phyloP scores from a whole-genome alignment of 495 filamentous ascomycete species.

The Hypoxylon subgilvum region DNA sequence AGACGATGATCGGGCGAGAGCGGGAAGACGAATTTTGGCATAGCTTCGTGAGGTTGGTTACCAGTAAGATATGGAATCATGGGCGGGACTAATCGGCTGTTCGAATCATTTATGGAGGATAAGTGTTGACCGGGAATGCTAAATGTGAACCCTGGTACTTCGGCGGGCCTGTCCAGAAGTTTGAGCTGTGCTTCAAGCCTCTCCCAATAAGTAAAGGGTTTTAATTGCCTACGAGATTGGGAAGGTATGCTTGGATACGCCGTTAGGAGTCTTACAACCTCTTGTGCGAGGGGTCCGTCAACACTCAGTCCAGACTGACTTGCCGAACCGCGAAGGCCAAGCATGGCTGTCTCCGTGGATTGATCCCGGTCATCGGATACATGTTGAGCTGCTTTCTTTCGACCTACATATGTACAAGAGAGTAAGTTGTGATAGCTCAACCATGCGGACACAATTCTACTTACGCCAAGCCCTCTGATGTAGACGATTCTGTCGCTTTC shows the following conservation, averaged over 20 bases:
- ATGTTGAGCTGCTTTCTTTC: constrained; percentile 23
- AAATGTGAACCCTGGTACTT: not conserved
- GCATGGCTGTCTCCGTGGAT: not conserved
- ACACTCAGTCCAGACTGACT: not conserved
- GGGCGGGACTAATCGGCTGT: constrained; percentile 21
- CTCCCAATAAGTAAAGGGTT: constrained; percentile 22
- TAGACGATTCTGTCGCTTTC: constrained; percentile 39
- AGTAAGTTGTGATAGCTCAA: not conserved
- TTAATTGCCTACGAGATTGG: constrained; percentile 1
- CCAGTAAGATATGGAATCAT: constrained; percentile 36
- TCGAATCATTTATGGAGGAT: not conserved
- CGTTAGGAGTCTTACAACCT: constrained; percentile 4
- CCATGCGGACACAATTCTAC: constrained; percentile 5
- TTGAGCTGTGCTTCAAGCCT: constrained; percentile 1
- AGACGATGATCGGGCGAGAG: constrained; percentile 45
- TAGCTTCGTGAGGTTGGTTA: not conserved
- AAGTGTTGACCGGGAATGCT: not conserved
- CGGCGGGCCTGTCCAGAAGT: not conserved
- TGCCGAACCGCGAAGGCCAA: not conserved
- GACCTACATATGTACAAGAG: constrained; percentile 11
- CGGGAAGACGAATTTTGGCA: constrained; percentile 38
- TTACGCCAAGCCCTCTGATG: constrained; percentile 43
- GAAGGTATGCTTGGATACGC: not conserved
- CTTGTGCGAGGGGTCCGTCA: not conserved
- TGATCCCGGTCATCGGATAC: not conserved